Evolutionary conservation across 306 rosid species (phyloP).

Genomic region (Ochetophila trinervis): DNA sequence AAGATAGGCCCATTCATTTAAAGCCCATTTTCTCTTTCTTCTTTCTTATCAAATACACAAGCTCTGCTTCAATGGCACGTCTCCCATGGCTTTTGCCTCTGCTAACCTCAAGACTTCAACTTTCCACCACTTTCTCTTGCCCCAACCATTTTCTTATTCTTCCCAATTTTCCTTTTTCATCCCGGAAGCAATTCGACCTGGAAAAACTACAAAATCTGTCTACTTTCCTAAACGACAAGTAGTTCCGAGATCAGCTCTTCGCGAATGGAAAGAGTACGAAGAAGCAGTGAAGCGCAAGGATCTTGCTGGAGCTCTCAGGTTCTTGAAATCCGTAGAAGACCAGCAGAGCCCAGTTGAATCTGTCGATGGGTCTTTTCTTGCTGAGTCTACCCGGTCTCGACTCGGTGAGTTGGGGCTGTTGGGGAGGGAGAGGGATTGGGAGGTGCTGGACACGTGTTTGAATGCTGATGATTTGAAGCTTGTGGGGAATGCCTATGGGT

Average conservation of each 20-base stretch:
- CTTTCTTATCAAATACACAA: background rate
- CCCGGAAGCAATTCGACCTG: no score
- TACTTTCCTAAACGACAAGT: background rate
- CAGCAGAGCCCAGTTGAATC: constrained; percentile 31
- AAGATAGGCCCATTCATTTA: background rate
- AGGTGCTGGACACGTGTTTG: constrained; percentile 81
- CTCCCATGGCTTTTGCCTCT: constrained; percentile 40
- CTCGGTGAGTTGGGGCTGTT: constrained; percentile 45
- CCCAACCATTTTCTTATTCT: constrained; percentile 6
- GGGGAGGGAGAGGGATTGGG: constrained; percentile 90
- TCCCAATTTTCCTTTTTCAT: constrained; percentile 1
- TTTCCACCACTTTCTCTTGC: constrained; percentile 21
- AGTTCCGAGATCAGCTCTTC: constrained; percentile 36
- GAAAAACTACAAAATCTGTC: background rate
- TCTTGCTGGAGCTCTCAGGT: constrained; percentile 76
- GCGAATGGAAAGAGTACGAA: constrained; percentile 90
- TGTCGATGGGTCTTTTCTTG: constrained; percentile 25
- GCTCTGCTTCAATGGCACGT: background rate
- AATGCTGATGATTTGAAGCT: constrained; percentile 97
- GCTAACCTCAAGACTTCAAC: constrained; percentile 21
- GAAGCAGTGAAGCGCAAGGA: constrained; percentile 93
- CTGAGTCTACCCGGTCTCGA: constrained; percentile 42
- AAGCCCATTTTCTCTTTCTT: background rate
- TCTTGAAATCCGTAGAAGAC: constrained; percentile 53
- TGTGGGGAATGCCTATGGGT: constrained; percentile 71